These are phyloP conservation scores for Ascosphaera apis DNA, from an alignment of 2,329 filamentous ascomycete species.

Conservation along the genomic window DNA sequence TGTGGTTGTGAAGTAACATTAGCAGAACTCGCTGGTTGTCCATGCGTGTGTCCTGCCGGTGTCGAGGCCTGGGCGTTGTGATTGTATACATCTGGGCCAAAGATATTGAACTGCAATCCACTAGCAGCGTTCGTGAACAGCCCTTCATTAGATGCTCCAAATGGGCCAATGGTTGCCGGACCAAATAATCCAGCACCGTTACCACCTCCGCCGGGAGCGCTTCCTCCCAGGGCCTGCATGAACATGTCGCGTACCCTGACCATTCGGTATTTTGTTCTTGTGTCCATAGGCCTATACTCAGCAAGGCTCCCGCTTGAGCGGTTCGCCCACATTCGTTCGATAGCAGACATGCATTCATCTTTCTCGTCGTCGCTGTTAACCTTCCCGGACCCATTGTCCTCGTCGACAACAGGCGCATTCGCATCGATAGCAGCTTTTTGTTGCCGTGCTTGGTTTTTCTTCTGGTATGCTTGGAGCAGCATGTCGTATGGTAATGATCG, in stretches of 20 bases:
- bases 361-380: slow-evolving; percentile 93
- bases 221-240: slow-evolving; percentile 30
- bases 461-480: slow-evolving; percentile 68
- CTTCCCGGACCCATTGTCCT: slow-evolving; percentile 55
- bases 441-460: slow-evolving; percentile 97
- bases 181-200: neutral
- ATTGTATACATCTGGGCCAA: neutral
- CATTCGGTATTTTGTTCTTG: slow-evolving; percentile 32
- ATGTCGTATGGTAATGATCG: slow-evolving; percentile 80
- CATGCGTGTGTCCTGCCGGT: neutral
- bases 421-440: slow-evolving; percentile 92
- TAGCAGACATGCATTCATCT: slow-evolving; percentile 59
- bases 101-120: neutral
- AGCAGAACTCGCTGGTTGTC: neutral
- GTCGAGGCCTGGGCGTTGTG: neutral
- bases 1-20: neutral
- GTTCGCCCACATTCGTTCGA: slow-evolving; percentile 19
- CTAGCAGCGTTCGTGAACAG: neutral
- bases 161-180: neutral
- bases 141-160: neutral
- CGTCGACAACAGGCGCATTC: slow-evolving; percentile 72
- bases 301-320: slow-evolving; percentile 26
- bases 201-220: neutral
- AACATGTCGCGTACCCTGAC: slow-evolving; percentile 42
- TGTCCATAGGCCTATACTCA: slow-evolving; percentile 32